Base-by-base conservation (phyloP, 225 moss, liverwort and hornwort species). In the Rhytidiadelphus loreus region DNA sequence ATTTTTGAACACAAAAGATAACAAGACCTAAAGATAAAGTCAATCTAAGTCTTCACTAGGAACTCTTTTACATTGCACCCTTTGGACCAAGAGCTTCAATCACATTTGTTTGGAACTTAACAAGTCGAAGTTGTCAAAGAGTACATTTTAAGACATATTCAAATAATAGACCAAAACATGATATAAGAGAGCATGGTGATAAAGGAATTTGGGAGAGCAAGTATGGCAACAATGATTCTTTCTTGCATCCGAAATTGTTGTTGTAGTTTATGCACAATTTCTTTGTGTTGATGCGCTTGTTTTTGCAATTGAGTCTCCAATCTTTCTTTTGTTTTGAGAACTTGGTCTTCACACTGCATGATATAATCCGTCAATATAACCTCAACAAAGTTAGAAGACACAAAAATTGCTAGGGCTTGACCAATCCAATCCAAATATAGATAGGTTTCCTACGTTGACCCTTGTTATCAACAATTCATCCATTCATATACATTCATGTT, bases 261-360 rank as follows among this genome's bases (percentile, higher is more conserved):
- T 33, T 92, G 85, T 46, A 93, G 24, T 83, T 90, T 91, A 0
- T 88, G 86, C 3, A 93, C 52, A 22, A 20, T 43, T 72, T 91
- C 82, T 87, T 92, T 87, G 48, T 92, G 87, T 3, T 88, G 63
- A 78, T 92, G 87, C 20, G 57, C 85, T 90, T 92, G 79, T 62
- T 43, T 84, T 46, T 86, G 90, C 14, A 92, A 39, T 6, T 90
- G 60, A 44, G 53, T 81, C n/a, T 93, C 90, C 23, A 88, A 65
- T 29, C 5, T 74, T 32, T 85, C 87, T 87, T 86, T 87, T 48
- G 82, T 88, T 85, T 91, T 88, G 11, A 71, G 17, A 60, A 86
- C 77, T 21, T 89, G 60, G 43, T 87, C 92, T 77, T 93, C 90
- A 84, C 80, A 88, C 89, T 92, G 4, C 30, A 70, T 23, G 14